Evolutionary conservation across 2,329 filamentous ascomycete genomes (phyloP).

Genomic region (Cryphonectria parasitica): DNA sequence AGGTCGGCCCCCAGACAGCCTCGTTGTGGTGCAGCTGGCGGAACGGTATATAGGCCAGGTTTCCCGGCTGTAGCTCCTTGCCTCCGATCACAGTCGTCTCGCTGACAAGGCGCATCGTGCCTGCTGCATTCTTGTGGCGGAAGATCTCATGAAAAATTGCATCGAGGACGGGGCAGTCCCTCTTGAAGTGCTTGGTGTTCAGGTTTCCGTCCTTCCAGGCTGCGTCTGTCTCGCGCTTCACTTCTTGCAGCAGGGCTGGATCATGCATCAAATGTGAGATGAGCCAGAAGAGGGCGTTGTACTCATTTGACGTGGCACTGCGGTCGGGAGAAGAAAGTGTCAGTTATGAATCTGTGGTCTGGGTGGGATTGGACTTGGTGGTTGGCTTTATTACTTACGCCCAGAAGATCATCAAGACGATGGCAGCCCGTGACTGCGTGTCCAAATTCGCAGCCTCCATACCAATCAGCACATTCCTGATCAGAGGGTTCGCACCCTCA

Average conservation of each 20-base stretch:
- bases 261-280: conserved; percentile 10
- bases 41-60: conserved; percentile 9
- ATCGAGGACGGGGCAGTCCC: conserved; percentile 3
- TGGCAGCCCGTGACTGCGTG: conserved; percentile 5
- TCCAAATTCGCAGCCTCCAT: conserved; percentile 6
- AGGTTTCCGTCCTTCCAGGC: not conserved
- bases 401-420: conserved; percentile 16
- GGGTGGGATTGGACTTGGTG: not conserved
- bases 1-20: not conserved
- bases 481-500: not conserved
- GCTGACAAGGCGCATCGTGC: conserved; percentile 10
- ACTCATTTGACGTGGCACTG: conserved; percentile 8
- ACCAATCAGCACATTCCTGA: not conserved
- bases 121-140: conserved; percentile 15
- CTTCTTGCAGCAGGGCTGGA: not conserved
- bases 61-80: conserved; percentile 1
- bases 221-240: conserved; percentile 8
- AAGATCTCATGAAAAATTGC: conserved; percentile 9
- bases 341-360: not conserved
- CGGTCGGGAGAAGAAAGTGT: not conserved
- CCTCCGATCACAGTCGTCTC: not conserved
- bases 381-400: not conserved
- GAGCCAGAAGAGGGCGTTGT: conserved; percentile 10
- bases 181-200: not conserved
- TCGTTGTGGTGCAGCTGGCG: conserved; percentile 15